Evolutionary conservation across 306 rosid genomes (phyloP), one percentile per base, ranked within the genome.

Genomic region (Fagus sylvatica): DNA sequence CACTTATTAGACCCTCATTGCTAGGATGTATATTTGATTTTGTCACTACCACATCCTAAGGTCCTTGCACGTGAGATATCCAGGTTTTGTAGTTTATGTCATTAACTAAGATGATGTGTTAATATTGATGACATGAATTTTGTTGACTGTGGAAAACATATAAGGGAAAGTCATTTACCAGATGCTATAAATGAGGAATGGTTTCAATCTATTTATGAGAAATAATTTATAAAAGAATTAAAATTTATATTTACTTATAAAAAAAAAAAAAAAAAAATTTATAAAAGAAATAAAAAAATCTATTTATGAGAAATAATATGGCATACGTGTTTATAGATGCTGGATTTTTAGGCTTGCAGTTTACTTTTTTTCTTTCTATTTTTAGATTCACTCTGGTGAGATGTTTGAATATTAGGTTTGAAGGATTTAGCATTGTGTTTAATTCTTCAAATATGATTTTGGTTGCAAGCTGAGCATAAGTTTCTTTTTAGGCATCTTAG

Each of bases 41-140:
- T 81, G 71, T 54, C 22, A 72, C 36, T 69, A 76, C 51, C 71
- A 17, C 55, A 61, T 81, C n/a, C 4, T 51, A 42, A 81, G 28
- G 69, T 74, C 64, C 71, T 65, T 65, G 71, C 30, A 37, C 40
- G 12, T 37, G 32, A 65, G 49, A 15, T 65, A 39, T 65, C 30
- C 42, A 16, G 11, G 49, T 37, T 65, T 32, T 37, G 43, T 65
- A 37, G 46, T 9, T 22, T 65, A 65, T 37, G 28, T 39, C 71
- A 17, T 37, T 7, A 8, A 66, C 71, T 66, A 39, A 66, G 40
- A 36, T 39, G 33, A 65, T n/a, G 13, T 39, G 71, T 39, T 66
- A 6, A 66, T 36, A 66, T 37, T 17, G 43, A 39, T 37, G 51
- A 66, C 41, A 39, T 66, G 49, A n/a, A 36, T 17, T 33, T 66